Evolutionary conservation across 2,329 filamentous ascomycete genomes (phyloP), one percentile per base, ranked within the genome.

Genomic region (Curvularia eragrostidis): DNA sequence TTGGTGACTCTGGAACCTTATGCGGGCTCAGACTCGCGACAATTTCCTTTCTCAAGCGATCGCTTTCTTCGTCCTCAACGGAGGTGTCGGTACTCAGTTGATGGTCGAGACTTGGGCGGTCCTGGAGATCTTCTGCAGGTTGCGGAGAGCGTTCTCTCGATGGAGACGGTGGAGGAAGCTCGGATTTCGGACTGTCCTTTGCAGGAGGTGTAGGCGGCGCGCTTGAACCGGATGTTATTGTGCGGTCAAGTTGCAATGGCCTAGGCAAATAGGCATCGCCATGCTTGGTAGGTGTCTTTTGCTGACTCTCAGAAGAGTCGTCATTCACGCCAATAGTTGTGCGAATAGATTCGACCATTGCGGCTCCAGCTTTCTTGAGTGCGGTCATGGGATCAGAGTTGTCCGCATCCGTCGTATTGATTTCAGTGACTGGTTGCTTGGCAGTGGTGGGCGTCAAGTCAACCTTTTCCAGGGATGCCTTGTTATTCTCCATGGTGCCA

Each of bases 31-130:
- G 79, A 41, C 87, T 90, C 56, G 85, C 86, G 52, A 91, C 86
- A 53, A 93, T 93, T 66, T 93, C 91, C 58, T 91, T 88, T 26
- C 87, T 83, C 46, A 93, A 74, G 54, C 85, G 82, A 63, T 93
- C 90, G 67, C 85, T 92, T 67, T 92, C 89, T 63, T 88, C 85
- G 57, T 88, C 80, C 28, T 86, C 82, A 0, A 83, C 82, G 7
- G 78, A 79, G 7, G 82, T 81, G 9, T 81, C 81, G 0, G 82
- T 84, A 67, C 83, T 85, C 47, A 81, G 56, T 44, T 77, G 70
- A 18, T 70, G 63, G 23, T 73, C 48, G 38, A 76, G 67, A 10
- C 58, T 48, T 9, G 73, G 73, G 9, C 71, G 66, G 21, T 66
- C 13, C 13, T 26, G 64, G 9, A 65, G 62, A 50, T 54, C 34